Percentiles rank a stretch among this genome's conserved stretches.
phyloP scores from a whole-genome alignment of 2,329 filamentous ascomycete genomes.

The Coniochaeta sp. region DNA sequence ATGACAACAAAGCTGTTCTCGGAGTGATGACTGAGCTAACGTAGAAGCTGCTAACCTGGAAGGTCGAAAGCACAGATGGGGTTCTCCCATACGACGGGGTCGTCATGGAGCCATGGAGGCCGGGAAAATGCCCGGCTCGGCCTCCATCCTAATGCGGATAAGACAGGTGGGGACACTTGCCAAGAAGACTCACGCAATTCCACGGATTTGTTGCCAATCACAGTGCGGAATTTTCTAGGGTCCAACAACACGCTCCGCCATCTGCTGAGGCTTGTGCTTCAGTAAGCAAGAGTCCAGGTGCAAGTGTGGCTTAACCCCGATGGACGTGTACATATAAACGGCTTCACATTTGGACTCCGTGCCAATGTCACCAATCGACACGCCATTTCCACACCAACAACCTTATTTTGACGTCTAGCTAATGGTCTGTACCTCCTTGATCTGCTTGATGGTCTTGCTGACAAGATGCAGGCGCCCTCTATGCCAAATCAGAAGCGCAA shows the following conservation, averaged over 20 bases:
- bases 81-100: neutral
- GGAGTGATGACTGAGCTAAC: neutral
- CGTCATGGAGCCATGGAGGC: neutral
- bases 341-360: neutral
- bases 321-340: neutral
- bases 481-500: slow-evolving; percentile 23
- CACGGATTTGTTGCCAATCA: neutral
- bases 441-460: slow-evolving; percentile 1
- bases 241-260: neutral
- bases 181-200: neutral
- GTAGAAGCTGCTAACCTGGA: neutral
- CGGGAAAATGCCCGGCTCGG: neutral
- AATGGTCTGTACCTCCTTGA: slow-evolving; percentile 11
- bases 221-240: neutral
- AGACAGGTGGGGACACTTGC: neutral
- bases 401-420: slow-evolving; percentile 3
- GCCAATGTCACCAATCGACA: neutral
- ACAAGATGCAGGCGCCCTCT: slow-evolving; percentile 14
- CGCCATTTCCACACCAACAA: neutral
- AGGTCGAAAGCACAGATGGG: neutral
- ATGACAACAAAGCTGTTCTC: neutral
- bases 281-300: neutral
- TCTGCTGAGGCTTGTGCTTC: neutral
- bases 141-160: neutral
- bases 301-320: neutral